These are phyloP conservation scores for Aegilops bicornis DNA, from an alignment of 176 grass and related monocot genomes.

Conservation along the genomic window DNA sequence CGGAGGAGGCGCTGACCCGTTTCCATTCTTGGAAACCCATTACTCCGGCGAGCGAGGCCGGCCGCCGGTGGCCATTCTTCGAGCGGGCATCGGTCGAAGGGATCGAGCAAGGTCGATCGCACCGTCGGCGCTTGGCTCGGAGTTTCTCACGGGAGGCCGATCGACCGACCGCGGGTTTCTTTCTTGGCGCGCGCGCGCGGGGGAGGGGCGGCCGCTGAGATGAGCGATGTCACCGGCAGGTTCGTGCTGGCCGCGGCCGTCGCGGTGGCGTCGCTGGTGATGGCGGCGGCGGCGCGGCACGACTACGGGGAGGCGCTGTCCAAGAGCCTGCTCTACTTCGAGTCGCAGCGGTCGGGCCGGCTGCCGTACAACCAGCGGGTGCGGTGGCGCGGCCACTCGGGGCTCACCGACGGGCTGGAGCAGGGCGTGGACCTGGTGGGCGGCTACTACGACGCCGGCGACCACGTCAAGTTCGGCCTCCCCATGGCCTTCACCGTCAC, in stretches of 20 bases:
- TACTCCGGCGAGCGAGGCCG: no score
- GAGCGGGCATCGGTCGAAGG: no score
- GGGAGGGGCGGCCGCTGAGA: not conserved
- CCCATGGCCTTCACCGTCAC: conserved; percentile 97
- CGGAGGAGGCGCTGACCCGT: not conserved
- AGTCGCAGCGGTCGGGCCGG: conserved; percentile 88
- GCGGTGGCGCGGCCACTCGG: conserved; percentile 81
- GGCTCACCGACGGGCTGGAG: conserved; percentile 91
- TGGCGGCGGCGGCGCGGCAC: not conserved
- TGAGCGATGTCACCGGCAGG: conserved; percentile 50
- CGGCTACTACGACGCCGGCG: conserved; percentile 85
- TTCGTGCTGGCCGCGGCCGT: conserved; percentile 13
- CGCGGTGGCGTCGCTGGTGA: conserved; percentile 11
- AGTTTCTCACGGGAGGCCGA: no score
- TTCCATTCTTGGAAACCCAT: not conserved
- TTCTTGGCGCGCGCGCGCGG: no score
- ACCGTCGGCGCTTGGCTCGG: no score
- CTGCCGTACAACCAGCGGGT: conserved; percentile 89
- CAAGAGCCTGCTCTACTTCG: conserved; percentile 96
- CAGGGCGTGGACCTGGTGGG: conserved; percentile 87
- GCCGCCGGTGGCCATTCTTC: no score
- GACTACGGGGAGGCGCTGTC: conserved; percentile 81
- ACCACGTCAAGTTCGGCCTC: conserved; percentile 95
- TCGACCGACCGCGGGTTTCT: no score
- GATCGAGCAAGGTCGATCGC: no score